phyloP scores from a whole-genome alignment of 306 rosid genomes.

The Alnus rubra region DNA sequence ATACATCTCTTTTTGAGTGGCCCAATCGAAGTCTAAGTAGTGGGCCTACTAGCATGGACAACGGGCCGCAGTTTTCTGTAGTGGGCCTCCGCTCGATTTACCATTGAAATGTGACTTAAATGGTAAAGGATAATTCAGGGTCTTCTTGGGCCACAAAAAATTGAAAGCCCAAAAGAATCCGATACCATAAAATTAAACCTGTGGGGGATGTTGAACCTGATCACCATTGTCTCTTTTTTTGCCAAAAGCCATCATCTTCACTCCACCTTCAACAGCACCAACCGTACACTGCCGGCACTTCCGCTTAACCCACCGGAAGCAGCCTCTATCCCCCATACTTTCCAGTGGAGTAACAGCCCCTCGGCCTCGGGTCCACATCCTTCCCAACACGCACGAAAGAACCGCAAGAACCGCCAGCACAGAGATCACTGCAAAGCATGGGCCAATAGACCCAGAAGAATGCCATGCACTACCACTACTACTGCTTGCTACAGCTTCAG shows the following conservation, averaged over 20 bases:
- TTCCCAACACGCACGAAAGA: conserved; percentile 59
- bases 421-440: conserved; percentile 65
- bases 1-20: too few species aligned
- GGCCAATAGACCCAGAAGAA: conserved; percentile 67
- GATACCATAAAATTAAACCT: background rate
- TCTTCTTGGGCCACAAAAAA: too few species aligned
- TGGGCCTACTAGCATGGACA: too few species aligned
- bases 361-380: conserved; percentile 28
- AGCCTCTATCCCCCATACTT: conserved; percentile 36
- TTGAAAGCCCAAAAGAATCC: too few species aligned
- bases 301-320: conserved; percentile 51
- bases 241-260: conserved; percentile 29
- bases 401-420: conserved; percentile 50
- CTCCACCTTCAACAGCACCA: conserved; percentile 32
- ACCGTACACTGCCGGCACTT: conserved; percentile 21
- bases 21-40: too few species aligned
- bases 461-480: conserved; percentile 30
- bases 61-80: too few species aligned
- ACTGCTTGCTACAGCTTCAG: conserved; percentile 25
- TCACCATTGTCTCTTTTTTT: too few species aligned
- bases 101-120: too few species aligned
- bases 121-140: too few species aligned
- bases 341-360: conserved; percentile 45
- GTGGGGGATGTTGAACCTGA: background rate
- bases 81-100: too few species aligned